Percentiles rank a stretch among this genome's conserved stretches.
phyloP scores from a whole-genome alignment of 192 early-diverging fungal species.

The Phycomyces nitens region DNA sequence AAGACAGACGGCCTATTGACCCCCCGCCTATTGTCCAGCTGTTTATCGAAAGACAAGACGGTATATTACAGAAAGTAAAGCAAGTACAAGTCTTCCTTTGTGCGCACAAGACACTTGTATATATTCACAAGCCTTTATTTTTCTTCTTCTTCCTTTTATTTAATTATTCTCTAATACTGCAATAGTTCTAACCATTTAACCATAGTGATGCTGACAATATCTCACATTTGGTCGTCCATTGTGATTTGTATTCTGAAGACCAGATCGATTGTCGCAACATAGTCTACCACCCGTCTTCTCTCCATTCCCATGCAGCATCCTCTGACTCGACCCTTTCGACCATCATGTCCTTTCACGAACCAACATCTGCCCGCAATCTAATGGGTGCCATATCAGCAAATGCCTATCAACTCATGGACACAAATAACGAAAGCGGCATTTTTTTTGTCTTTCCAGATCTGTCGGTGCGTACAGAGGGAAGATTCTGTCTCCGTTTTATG shows the following conservation, averaged over 20 bases:
- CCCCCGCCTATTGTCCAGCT: conserved; percentile 67
- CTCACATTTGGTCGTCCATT: conserved; percentile 18
- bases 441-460: conserved; percentile 80
- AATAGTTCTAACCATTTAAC: not conserved
- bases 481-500: conserved; percentile 60
- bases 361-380: conserved; percentile 16
- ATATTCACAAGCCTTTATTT: not conserved
- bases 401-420: conserved; percentile 13
- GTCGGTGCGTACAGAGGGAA: conserved; percentile 68
- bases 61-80: conserved; percentile 30
- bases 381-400: conserved; percentile 22
- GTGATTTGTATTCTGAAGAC: conserved; percentile 19
- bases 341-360: conserved; percentile 17
- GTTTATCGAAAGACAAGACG: conserved; percentile 35
- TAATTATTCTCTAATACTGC: no score
- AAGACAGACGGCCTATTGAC: conserved; percentile 62
- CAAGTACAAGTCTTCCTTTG: conserved; percentile 8
- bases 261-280: not conserved
- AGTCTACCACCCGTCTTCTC: conserved; percentile 5
- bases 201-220: conserved; percentile 10
- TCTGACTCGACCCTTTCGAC: conserved; percentile 57
- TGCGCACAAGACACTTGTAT: not conserved
- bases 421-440: conserved; percentile 29
- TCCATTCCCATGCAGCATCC: not conserved
- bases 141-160: no score